Base-by-base conservation (phyloP, 176 grass and related monocot species). In the Musa itinerans region DNA sequence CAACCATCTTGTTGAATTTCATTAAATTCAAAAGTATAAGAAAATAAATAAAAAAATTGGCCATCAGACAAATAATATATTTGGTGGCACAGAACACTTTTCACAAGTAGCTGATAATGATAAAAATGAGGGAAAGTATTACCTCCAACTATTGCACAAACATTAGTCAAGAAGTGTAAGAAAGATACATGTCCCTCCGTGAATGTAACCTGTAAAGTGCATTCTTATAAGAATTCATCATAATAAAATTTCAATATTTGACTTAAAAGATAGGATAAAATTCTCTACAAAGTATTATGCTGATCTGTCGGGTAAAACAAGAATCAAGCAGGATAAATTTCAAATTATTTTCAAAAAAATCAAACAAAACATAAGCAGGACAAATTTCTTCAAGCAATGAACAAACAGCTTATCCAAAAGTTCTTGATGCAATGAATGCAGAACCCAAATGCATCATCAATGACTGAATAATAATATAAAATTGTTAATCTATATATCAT, bases 71-170 rank as follows among this genome's bases (percentile, higher is more conserved):
- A 43, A 43, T 43, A 43, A 5, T 43, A 43, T 5, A 43, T 43
- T 43, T 43, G 34, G 34, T 43, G 34, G 34, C 3, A 5, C 34
- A 43, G 34, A 43, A 43, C 3, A 43, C 34, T 43, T 43, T 43
- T 43, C 34, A 43, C 4, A 43, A 43, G 34, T 43, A 43, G 34
- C 34, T 75, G 72, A 89, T 26, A 68, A 52, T 50, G 11, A 63
- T 2, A 51, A 22, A 52, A 72, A 20, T 12, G 19, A 19, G 53
- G 73, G 86, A 78, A 6, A 71, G 57, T 78, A 21, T 6, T 99
- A 99, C 95, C 95, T 94, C 95, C 95, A 84, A 99, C 90, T 72
- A 99, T 99, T 58, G 95, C 95, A 6, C 95, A 99, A 68, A 99
- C 90, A 91, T 99, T 99, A 74, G 95, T 99, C 78, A 99, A 81